Evolutionary conservation across 2,329 filamentous ascomycete genomes (phyloP).

Genomic region (Colletotrichum lupini): DNA sequence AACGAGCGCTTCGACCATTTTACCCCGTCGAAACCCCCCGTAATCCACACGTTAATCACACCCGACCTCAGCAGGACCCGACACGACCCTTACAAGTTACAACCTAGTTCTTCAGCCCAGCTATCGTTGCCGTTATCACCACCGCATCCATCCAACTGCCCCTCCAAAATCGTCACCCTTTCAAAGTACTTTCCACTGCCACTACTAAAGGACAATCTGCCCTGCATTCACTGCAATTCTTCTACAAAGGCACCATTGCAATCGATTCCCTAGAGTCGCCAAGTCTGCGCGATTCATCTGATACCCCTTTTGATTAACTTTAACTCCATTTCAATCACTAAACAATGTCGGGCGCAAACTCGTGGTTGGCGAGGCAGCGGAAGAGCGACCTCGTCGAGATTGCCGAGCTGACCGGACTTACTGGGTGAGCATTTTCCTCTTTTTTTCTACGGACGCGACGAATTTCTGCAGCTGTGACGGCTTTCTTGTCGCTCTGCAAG

Average conservation of each 20-base stretch:
- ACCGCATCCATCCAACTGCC: slow-evolving; percentile 24
- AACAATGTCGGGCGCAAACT: slow-evolving; percentile 71
- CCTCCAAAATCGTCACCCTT: slow-evolving; percentile 21
- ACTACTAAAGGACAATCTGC: slow-evolving; percentile 9
- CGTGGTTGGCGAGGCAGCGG: slow-evolving; percentile 84
- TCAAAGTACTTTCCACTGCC: background rate
- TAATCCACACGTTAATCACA: slow-evolving; percentile 20
- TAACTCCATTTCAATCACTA: slow-evolving; percentile 7
- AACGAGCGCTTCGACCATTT: slow-evolving; percentile 40
- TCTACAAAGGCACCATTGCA: background rate
- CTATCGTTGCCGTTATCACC: slow-evolving; percentile 25
- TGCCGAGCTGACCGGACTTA: slow-evolving; percentile 76
- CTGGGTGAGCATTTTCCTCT: slow-evolving; percentile 69
- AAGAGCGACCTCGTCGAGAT: slow-evolving; percentile 83
- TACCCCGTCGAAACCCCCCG: slow-evolving; percentile 2
- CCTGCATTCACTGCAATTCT: slow-evolving; percentile 10
- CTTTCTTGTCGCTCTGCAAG: background rate
- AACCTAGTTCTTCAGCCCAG: slow-evolving; percentile 23
- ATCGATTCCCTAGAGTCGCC: slow-evolving; percentile 17
- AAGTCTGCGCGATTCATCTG: slow-evolving; percentile 23
- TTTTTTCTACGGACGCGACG: background rate
- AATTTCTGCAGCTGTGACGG: background rate
- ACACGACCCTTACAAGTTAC: background rate
- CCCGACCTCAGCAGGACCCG: too few relatives aligned
- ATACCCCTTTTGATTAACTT: slow-evolving; percentile 19